Percentiles rank a stretch among this genome's conserved stretches.
Conservation (phyloP, 257 asterid species). For the Salvia hispanica region DNA sequence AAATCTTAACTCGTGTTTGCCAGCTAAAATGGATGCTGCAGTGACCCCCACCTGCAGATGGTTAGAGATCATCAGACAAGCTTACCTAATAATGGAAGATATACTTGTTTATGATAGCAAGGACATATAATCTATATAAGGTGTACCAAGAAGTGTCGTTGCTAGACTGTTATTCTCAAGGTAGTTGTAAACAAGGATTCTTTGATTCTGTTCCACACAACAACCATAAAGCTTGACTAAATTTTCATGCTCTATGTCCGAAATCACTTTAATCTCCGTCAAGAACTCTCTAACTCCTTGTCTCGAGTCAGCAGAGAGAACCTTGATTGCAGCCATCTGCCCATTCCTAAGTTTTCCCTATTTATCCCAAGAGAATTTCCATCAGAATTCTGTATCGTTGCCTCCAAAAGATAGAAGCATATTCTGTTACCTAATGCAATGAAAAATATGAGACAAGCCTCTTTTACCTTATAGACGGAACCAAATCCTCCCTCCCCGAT, state of each 20-base stretch:
- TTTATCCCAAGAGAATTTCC: slow-evolving; percentile 12
- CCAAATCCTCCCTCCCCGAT: slow-evolving; percentile 99
- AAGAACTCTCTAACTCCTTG: slow-evolving; percentile 89
- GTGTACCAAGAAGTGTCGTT: slow-evolving; percentile 79
- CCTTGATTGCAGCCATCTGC: slow-evolving; percentile 86
- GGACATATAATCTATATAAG: neutral
- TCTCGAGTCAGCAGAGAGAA: slow-evolving; percentile 75
- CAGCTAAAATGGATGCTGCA: slow-evolving; percentile 56
- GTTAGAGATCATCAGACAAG: slow-evolving; percentile 31
- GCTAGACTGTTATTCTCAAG: slow-evolving; percentile 93
- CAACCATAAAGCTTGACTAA: slow-evolving; percentile 91
- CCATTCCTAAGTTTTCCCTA: slow-evolving; percentile 85
- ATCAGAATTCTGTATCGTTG: slow-evolving; percentile 26
- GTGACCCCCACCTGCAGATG: slow-evolving; percentile 42
- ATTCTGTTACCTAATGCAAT: neutral
- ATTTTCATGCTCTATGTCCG: slow-evolving; percentile 78
- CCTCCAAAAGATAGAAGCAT: neutral
- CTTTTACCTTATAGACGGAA: slow-evolving; percentile 74
- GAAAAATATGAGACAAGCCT: slow-evolving; percentile 3
- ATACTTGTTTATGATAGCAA: neutral
- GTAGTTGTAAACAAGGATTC: slow-evolving; percentile 88
- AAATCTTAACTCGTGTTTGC: slow-evolving; percentile 63
- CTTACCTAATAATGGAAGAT: slow-evolving; percentile 17
- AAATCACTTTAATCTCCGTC: slow-evolving; percentile 88
- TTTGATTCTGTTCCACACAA: slow-evolving; percentile 75